phyloP scores from a whole-genome alignment of 2,329 filamentous ascomycete genomes.

The Claviceps digitariae region DNA sequence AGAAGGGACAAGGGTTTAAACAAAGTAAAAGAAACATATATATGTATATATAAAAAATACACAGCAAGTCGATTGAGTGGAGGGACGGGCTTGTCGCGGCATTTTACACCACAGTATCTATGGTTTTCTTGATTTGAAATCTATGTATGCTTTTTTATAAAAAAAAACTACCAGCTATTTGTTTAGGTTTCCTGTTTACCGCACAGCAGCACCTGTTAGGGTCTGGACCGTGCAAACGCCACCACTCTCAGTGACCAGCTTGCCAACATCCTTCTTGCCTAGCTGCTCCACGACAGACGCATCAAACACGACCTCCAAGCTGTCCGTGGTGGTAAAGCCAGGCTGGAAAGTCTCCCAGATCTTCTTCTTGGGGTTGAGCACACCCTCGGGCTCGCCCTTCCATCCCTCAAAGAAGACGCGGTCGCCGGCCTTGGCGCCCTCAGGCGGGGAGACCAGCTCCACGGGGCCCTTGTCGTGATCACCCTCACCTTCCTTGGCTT shows the following conservation, averaged over 20 bases:
- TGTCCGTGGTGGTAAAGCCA: conserved; percentile 80
- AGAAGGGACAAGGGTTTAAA: too few relatives aligned
- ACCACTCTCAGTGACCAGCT: conserved; percentile 63
- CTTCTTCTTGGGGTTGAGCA: conserved; percentile 99
- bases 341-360: conserved; percentile 95
- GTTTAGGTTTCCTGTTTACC: too few relatives aligned
- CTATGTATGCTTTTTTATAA: not conserved
- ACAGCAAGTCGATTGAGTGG: not conserved
- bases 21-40: too few relatives aligned
- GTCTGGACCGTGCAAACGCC: conserved; percentile 73
- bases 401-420: conserved; percentile 89
- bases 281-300: conserved; percentile 62
- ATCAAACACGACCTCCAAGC: conserved; percentile 76
- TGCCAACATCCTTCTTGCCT: conserved; percentile 52
- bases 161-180: too few relatives aligned
- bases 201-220: conserved; percentile 67
- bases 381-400: conserved; percentile 81
- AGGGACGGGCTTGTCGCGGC: too few relatives aligned
- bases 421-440: conserved; percentile 67
- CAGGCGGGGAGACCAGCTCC: conserved; percentile 78
- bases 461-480: conserved; percentile 81
- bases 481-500: conserved; percentile 64
- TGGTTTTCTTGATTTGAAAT: not conserved
- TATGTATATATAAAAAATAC: not conserved
- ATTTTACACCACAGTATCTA: not conserved